A percentile compares a stretch with the other conserved stretches of the same genome.
Evolutionary conservation across 805 yeast species (phyloP).

Genomic region (Scheffersomyces amazonensis): DNA sequence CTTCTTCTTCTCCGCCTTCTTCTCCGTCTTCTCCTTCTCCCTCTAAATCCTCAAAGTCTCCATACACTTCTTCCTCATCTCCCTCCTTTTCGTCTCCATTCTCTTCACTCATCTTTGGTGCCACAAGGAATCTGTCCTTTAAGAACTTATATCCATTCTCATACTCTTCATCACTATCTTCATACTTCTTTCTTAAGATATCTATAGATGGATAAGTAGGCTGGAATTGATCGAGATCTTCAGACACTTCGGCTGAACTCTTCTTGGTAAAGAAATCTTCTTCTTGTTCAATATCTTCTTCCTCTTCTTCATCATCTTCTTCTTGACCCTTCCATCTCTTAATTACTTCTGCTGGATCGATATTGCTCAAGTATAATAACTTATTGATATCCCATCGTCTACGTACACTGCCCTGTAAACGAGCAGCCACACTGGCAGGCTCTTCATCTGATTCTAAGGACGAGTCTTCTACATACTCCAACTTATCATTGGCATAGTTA

Average conservation of each 20-base stretch:
- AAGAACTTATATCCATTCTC: slow-evolving; percentile 40
- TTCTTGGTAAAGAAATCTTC: slow-evolving; percentile 55
- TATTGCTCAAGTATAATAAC: slow-evolving; percentile 73
- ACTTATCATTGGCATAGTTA: slow-evolving; percentile 31
- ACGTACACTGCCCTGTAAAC: slow-evolving; percentile 48
- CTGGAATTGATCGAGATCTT: slow-evolving; percentile 35
- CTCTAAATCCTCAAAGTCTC: slow-evolving; percentile 57
- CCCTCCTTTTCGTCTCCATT: slow-evolving; percentile 26
- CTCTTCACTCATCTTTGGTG: slow-evolving; percentile 43
- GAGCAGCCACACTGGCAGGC: slow-evolving; percentile 52
- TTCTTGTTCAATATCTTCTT: slow-evolving; percentile 42
- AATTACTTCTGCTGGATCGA: slow-evolving; percentile 71
- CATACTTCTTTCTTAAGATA: slow-evolving; percentile 46
- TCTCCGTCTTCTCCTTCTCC: slow-evolving; percentile 21
- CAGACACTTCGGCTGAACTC: slow-evolving; percentile 20
- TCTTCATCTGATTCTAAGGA: slow-evolving; percentile 41
- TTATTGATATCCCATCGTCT: slow-evolving; percentile 78
- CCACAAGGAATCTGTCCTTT: slow-evolving; percentile 49
- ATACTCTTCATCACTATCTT: slow-evolving; percentile 33
- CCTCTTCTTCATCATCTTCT: slow-evolving; percentile 39
- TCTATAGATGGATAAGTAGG: slow-evolving; percentile 41
- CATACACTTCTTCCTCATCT: slow-evolving; percentile 51
- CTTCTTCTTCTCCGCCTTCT: slow-evolving; percentile 31
- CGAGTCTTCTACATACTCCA: slow-evolving; percentile 46
- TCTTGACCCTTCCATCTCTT: slow-evolving; percentile 64